Evolutionary conservation across 768 basidiomycete species (phyloP), one percentile per base, ranked within the genome.

Genomic region (Lactarius sp.): DNA sequence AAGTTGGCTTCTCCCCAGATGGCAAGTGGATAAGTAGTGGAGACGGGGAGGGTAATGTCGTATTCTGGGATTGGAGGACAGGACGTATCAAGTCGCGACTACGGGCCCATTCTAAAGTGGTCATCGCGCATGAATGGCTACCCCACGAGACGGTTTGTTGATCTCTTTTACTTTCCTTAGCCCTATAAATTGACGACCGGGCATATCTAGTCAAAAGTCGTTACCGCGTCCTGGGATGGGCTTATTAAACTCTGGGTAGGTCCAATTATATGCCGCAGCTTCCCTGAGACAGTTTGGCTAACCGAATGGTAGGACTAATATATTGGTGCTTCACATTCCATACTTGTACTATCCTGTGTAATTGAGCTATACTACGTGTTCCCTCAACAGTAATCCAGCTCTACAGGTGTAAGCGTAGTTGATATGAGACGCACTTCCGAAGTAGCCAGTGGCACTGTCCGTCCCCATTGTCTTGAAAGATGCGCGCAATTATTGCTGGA

Each of bases 51-150:
- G 97, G 97, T 9, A 94, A 97, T 73, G 81, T 99, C 49, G 90
- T 98, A 3, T 96, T 98, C 75, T 99, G 97, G 97, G 97, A 98
- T 74, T 99, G 93, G 92, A 98, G 97, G 77, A 95, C 88, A n/a
- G 92, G 94, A 1, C 85, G 92, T 66, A 94, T 98, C 74, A 92
- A 95, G 77, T 93, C 90, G 60, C 80, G 92, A 44, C 75, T 98
- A 60, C 85, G 86, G 67, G 93, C 92, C 3, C 97, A 98, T 74
- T 85, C 83, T 13, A 94, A 98, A 76, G 96, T 97, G n/a, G 92
- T 98, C 56, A 98, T 99, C 70, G 85, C 93, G 22, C 97, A 99
- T 71, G 92, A 92, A 72, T 99, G 97, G 97, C 76, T 99, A 63
- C 97, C 96, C 56, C 95, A 99, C 73, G 97, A 99, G 73, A 86